These are phyloP conservation scores for Podospora bellae-mahoneyi DNA, from an alignment of 495 filamentous ascomycete genomes.

Conservation along the genomic window DNA sequence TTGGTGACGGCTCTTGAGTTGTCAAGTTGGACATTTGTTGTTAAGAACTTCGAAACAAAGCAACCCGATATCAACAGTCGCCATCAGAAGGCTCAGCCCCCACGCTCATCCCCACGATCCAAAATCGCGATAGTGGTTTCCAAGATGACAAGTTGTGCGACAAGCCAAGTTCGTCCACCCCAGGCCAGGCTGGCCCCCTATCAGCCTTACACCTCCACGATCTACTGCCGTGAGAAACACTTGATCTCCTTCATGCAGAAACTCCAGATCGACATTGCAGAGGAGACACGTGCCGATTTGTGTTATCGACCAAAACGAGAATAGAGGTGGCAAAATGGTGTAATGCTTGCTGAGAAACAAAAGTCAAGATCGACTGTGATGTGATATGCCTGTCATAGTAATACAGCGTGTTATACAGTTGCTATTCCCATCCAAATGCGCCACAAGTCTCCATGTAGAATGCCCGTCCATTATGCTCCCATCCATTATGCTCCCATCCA, in stretches of 20 bases:
- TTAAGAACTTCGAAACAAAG: too few relatives aligned
- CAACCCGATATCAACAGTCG: neutral
- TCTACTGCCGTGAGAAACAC: neutral
- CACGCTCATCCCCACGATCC: neutral
- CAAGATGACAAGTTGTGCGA: neutral
- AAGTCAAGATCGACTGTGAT: neutral
- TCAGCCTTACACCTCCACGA: neutral
- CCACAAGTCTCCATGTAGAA: neutral
- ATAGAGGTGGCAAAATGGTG: neutral
- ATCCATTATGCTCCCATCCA: neutral
- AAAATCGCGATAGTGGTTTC: neutral
- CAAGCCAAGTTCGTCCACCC: neutral
- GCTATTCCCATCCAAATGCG: neutral
- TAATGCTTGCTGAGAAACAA: neutral
- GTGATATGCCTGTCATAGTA: neutral
- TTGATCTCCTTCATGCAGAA: conserved; percentile 2
- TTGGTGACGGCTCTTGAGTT: too few relatives aligned
- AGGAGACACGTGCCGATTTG: neutral
- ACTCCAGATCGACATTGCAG: neutral
- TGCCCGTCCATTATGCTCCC: neutral
- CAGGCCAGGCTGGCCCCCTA: neutral
- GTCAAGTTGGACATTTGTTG: too few relatives aligned
- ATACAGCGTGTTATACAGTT: neutral
- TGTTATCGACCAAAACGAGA: neutral
- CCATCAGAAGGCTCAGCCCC: neutral